Conservation (phyloP, 1,284 basidiomycete genomes). For the Grifola frondosa region DNA sequence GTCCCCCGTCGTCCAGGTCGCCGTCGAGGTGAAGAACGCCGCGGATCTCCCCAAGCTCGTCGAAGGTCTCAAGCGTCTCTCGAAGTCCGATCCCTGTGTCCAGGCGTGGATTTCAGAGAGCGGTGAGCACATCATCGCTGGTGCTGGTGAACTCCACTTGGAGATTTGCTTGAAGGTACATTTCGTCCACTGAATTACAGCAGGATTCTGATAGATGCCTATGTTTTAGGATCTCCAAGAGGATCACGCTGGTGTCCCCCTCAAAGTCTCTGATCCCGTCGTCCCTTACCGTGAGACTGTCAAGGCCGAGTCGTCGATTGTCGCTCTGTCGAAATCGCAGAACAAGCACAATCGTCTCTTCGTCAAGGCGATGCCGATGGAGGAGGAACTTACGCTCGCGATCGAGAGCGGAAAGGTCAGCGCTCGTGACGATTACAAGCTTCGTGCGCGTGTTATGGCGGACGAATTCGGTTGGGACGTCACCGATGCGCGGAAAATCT, state of each 20-base stretch:
- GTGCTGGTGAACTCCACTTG: slow-evolving; percentile 98
- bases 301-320: slow-evolving; percentile 93
- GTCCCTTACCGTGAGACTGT: slow-evolving; percentile 99
- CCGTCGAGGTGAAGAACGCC: slow-evolving; percentile 99
- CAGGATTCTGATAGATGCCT: not conserved
- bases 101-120: slow-evolving; percentile 92
- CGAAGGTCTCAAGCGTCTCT: slow-evolving; percentile 99
- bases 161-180: slow-evolving; percentile 97
- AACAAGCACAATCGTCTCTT: slow-evolving; percentile 99
- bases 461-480: slow-evolving; percentile 99
- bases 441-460: slow-evolving; percentile 92
- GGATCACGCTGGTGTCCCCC: slow-evolving; percentile 98
- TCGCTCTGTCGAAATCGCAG: slow-evolving; percentile 98
- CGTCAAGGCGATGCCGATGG: slow-evolving; percentile 89
- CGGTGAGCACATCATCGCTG: slow-evolving; percentile 98
- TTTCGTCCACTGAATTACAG: not conserved
- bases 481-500: slow-evolving; percentile 99
- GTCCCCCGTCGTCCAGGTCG: slow-evolving; percentile 98
- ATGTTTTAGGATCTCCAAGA: slow-evolving; percentile 86
- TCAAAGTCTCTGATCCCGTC: slow-evolving; percentile 99
- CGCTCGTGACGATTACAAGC: slow-evolving; percentile 97
- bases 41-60: slow-evolving; percentile 99
- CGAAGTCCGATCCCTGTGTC: slow-evolving; percentile 99
- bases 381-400: slow-evolving; percentile 92
- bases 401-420: slow-evolving; percentile 89